Evolutionary conservation across 129 eudicot species (phyloP).

Genomic region (Centella asiatica): DNA sequence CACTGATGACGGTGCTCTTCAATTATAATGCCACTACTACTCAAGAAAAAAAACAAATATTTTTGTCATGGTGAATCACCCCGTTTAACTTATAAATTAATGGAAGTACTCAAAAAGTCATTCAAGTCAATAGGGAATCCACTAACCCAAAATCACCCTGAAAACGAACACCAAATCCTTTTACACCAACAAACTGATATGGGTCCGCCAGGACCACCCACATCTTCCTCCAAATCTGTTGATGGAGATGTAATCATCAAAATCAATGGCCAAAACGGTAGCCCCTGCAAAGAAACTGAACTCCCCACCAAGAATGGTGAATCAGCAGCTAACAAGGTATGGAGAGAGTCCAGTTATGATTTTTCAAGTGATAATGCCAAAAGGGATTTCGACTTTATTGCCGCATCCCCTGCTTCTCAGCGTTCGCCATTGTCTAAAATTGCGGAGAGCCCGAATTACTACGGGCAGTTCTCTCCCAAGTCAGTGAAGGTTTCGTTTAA

Average conservation of each 20-base stretch:
- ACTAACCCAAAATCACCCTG: neutral
- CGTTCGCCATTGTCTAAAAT: constrained; percentile 22
- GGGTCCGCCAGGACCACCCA: neutral
- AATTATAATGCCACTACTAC: too few relatives aligned
- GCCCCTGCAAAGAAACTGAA: constrained; percentile 21
- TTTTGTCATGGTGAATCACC: too few relatives aligned
- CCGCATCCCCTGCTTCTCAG: constrained; percentile 22
- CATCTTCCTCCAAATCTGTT: neutral
- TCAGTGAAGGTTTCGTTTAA: constrained; percentile 36
- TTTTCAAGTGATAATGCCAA: constrained; percentile 27
- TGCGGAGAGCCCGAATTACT: constrained; percentile 18
- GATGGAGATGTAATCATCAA: neutral
- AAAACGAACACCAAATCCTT: neutral
- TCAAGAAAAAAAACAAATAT: too few relatives aligned
- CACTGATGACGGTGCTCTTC: too few relatives aligned
- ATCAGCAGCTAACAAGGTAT: constrained; percentile 4
- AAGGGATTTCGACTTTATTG: constrained; percentile 30
- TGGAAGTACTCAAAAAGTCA: neutral
- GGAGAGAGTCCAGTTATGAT: constrained; percentile 44
- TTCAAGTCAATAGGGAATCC: neutral
- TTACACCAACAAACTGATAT: neutral
- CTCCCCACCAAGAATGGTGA: neutral
- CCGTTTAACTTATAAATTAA: too few relatives aligned
- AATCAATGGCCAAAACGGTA: neutral
- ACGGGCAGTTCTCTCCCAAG: constrained; percentile 31